Base-by-base conservation (phyloP, 2,329 filamentous ascomycete species). In the Cadophora luteo-olivacea region DNA sequence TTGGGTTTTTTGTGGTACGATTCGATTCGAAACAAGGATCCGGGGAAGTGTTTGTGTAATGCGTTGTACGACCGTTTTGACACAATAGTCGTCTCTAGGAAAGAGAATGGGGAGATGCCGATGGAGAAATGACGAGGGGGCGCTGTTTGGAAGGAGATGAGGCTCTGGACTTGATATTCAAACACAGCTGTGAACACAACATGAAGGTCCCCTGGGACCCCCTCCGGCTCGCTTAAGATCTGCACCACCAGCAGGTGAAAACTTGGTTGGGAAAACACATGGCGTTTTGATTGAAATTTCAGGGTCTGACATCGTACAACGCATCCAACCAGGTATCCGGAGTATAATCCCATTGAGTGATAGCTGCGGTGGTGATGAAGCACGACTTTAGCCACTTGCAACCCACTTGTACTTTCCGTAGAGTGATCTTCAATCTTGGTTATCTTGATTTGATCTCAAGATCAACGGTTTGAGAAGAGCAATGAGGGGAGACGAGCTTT, bases 231-330 rank as follows among this genome's bases (percentile, higher is more conserved):
- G 55, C 55, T 38, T 58, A 38, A 7, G n/a, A 22, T 16, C 19
- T n/a, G 33, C 29, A 55, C 32, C 22, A 29, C 29, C 29, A 36
- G 25, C 14, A 22, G 29, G 4, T n/a, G 25, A 57, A 57, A 57
- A 32, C 29, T 55, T 58, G n/a, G n/a, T 38, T 58, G 32, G 55
- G 19, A 38, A 38, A 12, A 22, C 55, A 58, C n/a, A 58, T 38
- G 33, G 55, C 52, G 29, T 57, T 57, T 48, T 48, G 45, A 48
- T 5, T 22, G 25, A 55, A 32, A 55, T 55, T 55, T 55, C 52
- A 55, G 52, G 52, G 52, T 19, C 16, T 29, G 14, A 3, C 25
- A 14, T 32, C 25, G 52, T 29, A 33, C 52, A 32, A 55, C 52
- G 14, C 22, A 32, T 16, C 6, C 2, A 55, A 19, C 52, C 52